Evolutionary conservation across 169 alveolate genomes (phyloP).

Genomic region (Plasmodium coatneyi): DNA sequence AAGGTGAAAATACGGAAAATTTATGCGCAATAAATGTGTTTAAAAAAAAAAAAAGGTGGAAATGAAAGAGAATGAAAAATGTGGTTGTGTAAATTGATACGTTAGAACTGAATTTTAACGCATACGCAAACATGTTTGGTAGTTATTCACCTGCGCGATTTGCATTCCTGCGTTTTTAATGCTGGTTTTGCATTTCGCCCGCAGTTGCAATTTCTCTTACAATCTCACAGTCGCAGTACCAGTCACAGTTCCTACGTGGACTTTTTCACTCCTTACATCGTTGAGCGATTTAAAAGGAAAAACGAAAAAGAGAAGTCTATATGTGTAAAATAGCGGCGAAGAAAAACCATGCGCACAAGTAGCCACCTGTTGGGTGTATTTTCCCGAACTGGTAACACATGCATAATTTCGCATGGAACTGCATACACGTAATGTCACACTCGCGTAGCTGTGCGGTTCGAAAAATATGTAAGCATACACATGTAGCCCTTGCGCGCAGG

Average conservation of each 20-base stretch:
- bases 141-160: conserved; percentile 8
- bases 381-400: not conserved
- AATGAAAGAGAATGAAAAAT: not conserved
- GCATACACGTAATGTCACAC: not conserved
- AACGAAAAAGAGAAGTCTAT: conserved; percentile 16
- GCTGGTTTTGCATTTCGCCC: not conserved
- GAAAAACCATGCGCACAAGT: conserved; percentile 16
- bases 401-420: conserved; percentile 1
- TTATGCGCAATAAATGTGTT: conserved; percentile 7
- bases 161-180: conserved; percentile 5
- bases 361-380: not conserved
- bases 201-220: not conserved
- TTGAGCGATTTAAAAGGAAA: conserved; percentile 4
- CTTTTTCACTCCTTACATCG: not conserved
- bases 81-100: not conserved
- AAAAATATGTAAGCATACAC: not conserved
- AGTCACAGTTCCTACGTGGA: not conserved
- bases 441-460: not conserved
- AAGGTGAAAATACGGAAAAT: not conserved
- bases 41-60: conserved; percentile 2
- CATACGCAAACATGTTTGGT: conserved; percentile 30
- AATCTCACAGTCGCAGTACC: not conserved
- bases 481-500: not conserved
- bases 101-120: conserved; percentile 27
- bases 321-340: not conserved